phyloP scores from a whole-genome alignment of 2,329 filamentous ascomycete genomes.

The Fusarium pininemorale region DNA sequence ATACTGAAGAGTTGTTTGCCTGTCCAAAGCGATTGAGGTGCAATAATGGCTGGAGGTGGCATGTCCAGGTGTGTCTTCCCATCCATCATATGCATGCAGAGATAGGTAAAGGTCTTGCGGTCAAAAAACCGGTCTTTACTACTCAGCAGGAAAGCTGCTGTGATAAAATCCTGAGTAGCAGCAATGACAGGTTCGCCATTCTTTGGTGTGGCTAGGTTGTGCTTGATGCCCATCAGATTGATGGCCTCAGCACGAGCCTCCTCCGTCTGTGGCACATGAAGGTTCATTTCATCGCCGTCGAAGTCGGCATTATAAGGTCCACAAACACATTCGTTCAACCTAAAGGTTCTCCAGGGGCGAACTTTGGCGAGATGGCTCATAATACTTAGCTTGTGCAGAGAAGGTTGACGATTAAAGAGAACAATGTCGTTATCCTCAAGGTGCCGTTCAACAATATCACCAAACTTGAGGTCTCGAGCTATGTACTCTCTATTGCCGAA shows the following conservation, averaged over 20 bases:
- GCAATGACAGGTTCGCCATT: constrained; percentile 98
- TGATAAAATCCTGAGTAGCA: constrained; percentile 99
- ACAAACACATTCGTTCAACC: constrained; percentile 97
- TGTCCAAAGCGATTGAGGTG: constrained; percentile 85
- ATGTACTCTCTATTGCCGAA: constrained; percentile 73
- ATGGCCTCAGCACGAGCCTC: constrained; percentile 95
- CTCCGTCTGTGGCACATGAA: constrained; percentile 97
- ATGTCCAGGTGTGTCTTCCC: constrained; percentile 81
- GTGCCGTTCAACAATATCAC: constrained; percentile 93
- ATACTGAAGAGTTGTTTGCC: constrained; percentile 97
- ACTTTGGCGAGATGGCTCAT: constrained; percentile 95
- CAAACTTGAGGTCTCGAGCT: constrained; percentile 77
- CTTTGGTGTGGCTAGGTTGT: constrained; percentile 94
- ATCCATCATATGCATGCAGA: constrained; percentile 94
- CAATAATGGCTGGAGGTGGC: constrained; percentile 85
- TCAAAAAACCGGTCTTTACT: constrained; percentile 95
- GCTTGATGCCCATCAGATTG: constrained; percentile 96
- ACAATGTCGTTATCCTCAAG: constrained; percentile 95
- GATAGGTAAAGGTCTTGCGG: constrained; percentile 84
- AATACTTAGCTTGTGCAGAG: constrained; percentile 97
- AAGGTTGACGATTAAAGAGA: constrained; percentile 97
- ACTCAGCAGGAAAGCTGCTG: constrained; percentile 88
- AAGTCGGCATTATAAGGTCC: constrained; percentile 99
- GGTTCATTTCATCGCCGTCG: constrained; percentile 98
- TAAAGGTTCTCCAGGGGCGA: constrained; percentile 93